These are phyloP conservation scores for Tilletia indica DNA, from an alignment of 1,284 basidiomycete genomes.

Conservation along the genomic window DNA sequence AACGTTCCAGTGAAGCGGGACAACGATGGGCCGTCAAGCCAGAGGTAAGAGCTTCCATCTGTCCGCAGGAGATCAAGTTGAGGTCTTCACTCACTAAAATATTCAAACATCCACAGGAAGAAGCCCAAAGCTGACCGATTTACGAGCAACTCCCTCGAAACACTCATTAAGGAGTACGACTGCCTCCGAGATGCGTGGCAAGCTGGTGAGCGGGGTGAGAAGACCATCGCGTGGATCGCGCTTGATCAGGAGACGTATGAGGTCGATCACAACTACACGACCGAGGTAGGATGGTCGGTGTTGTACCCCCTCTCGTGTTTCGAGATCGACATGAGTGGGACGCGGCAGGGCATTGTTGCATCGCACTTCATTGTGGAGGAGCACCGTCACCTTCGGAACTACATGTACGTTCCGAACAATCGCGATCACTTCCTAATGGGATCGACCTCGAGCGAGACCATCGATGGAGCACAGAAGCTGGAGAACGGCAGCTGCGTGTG, in stretches of 20 bases:
- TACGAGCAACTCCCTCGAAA: background rate
- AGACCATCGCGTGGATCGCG: background rate
- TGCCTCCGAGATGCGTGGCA: constrained; percentile 1
- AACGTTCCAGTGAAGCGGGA: no score
- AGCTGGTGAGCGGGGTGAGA: background rate
- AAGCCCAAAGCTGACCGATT: background rate
- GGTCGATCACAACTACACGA: background rate
- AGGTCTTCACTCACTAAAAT: no score
- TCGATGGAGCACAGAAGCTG: background rate
- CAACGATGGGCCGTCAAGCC: no score
- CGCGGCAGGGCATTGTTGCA: background rate
- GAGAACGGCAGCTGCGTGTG: background rate
- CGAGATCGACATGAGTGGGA: background rate
- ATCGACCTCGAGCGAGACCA: background rate
- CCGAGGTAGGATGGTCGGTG: constrained; percentile 6
- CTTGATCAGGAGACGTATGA: constrained; percentile 3
- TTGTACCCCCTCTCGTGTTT: background rate
- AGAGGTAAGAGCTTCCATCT: no score
- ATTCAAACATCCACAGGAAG: background rate
- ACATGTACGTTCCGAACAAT: background rate
- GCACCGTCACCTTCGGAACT: background rate
- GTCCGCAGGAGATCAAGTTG: no score
- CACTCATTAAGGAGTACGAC: background rate
- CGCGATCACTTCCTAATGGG: constrained; percentile 7
- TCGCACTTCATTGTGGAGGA: constrained; percentile 13